A percentile compares a stretch with the other conserved stretches of the same genome.
Conservation (phyloP, 345 rosid genomes). For the Cardamine chenopodiifolia region DNA sequence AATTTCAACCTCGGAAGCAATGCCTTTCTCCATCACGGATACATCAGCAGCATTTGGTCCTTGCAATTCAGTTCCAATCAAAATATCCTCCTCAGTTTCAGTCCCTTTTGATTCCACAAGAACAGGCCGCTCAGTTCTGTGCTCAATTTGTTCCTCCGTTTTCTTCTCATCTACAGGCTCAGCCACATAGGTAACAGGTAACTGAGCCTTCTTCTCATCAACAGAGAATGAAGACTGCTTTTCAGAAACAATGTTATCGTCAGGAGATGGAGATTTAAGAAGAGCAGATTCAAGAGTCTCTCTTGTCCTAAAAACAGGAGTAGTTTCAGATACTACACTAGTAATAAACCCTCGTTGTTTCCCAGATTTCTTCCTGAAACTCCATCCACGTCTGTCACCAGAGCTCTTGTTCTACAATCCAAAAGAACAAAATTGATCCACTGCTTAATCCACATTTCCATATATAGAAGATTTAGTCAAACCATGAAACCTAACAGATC, state of each 20-base stretch:
- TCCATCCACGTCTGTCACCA: slow-evolving; percentile 68
- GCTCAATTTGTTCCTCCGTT: slow-evolving; percentile 38
- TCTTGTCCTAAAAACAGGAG: slow-evolving; percentile 45
- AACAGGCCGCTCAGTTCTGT: slow-evolving; percentile 38
- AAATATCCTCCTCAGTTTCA: slow-evolving; percentile 31
- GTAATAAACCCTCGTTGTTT: slow-evolving; percentile 69
- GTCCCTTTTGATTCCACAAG: slow-evolving; percentile 41
- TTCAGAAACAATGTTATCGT: slow-evolving; percentile 38
- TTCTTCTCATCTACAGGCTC: slow-evolving; percentile 35
- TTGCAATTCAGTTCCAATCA: slow-evolving; percentile 7
- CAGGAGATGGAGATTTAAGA: slow-evolving; percentile 47
- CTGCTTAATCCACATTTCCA: slow-evolving; percentile 6
- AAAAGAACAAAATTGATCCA: neutral
- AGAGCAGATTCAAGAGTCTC: slow-evolving; percentile 60
- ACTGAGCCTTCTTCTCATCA: slow-evolving; percentile 51
- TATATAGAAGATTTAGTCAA: neutral
- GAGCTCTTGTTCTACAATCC: slow-evolving; percentile 60
- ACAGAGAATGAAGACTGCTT: slow-evolving; percentile 39
- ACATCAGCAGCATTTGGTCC: slow-evolving; percentile 13
- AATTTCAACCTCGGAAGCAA: slow-evolving; percentile 36
- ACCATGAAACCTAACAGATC: slow-evolving; percentile 9
- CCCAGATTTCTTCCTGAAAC: slow-evolving; percentile 78
- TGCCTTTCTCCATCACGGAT: slow-evolving; percentile 18
- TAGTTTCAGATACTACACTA: slow-evolving; percentile 51
- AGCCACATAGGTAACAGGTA: slow-evolving; percentile 31